Evolutionary conservation across 148 eudicot genomes (phyloP), one percentile per base, ranked within the genome.

Genomic region (Bassia scoparia): DNA sequence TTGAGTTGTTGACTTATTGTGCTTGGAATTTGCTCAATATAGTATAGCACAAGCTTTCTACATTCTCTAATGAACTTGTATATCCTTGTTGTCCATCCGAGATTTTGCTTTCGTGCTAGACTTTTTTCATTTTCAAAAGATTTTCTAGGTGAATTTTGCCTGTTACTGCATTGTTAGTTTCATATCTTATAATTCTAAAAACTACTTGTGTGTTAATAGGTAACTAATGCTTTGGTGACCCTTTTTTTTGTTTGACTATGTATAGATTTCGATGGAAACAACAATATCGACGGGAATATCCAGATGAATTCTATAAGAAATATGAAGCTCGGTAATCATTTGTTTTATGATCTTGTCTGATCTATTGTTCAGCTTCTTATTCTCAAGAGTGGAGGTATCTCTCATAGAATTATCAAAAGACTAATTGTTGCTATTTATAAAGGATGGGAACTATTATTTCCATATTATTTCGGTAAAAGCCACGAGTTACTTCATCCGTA

Each of bases 261-360:
- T 74, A 67, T 79, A 95, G 99, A 85, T 89, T 81, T 64, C 90
- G 94, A 29, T 95, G 99, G 97, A 75, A 84, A 54, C 97, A 89
- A 66, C 99, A 91, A 72, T 95, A 83, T 82, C 80, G 89, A 53
- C 81, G 90, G 61, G 79, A 61, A 67, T 91, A 88, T 75, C 96
- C 97, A 3, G 99, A 91, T 49, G 86, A 87, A 59, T 95, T 91
- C 81, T 80, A 88, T 75, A 84, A 88, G 48, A 91, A 91, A 78
- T 76, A 93, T 4, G 97, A 95, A 31, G 71, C 88, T 43, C 84
- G 96, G 99, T 95, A 81, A 74, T 68, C 38, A 59, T 68, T 35
- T 29, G 29, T 27, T 59, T 61, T 8, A 27, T 3, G 50, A 54
- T 27, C 15, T 26, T 31, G 16, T 43, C 43, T 30, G 16, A 35